Evolutionary conservation across 116 monocot species (phyloP).

Genomic region (Cymodocea nodosa): DNA sequence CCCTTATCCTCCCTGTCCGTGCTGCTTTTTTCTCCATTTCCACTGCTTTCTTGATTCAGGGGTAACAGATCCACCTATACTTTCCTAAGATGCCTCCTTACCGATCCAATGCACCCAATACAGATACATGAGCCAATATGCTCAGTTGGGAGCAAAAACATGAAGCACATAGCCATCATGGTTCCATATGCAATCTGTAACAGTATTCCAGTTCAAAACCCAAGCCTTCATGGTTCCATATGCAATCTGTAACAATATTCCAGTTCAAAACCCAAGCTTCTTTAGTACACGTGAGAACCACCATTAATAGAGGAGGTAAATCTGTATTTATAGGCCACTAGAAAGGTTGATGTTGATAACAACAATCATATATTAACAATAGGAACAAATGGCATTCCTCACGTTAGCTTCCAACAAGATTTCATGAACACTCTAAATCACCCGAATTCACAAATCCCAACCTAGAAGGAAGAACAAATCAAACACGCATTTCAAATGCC

Average conservation of each 20-base stretch:
- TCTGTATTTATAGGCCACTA: too few relatives aligned
- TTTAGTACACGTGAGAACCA: too few relatives aligned
- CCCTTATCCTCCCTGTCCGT: conserved; percentile 29
- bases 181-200: conserved; percentile 1
- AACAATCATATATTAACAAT: too few relatives aligned
- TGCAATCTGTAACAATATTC: not conserved
- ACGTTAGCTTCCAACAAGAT: too few relatives aligned
- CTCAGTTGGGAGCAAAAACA: not conserved
- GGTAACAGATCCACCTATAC: not conserved
- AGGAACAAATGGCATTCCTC: too few relatives aligned
- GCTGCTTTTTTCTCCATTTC: conserved; percentile 6
- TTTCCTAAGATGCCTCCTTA: not conserved
- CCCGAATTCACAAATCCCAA: too few relatives aligned
- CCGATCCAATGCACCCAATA: not conserved
- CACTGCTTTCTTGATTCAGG: not conserved
- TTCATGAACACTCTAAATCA: too few relatives aligned
- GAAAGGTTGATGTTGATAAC: too few relatives aligned
- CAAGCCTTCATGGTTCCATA: not conserved
- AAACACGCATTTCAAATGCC: too few relatives aligned
- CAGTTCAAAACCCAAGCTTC: not conserved
- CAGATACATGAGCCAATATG: not conserved
- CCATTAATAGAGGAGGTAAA: too few relatives aligned
- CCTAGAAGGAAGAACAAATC: too few relatives aligned
- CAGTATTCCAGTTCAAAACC: too few relatives aligned
- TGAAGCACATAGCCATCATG: not conserved